phyloP scores from a whole-genome alignment of 306 rosid species.

The Dalbergia oliveri region DNA sequence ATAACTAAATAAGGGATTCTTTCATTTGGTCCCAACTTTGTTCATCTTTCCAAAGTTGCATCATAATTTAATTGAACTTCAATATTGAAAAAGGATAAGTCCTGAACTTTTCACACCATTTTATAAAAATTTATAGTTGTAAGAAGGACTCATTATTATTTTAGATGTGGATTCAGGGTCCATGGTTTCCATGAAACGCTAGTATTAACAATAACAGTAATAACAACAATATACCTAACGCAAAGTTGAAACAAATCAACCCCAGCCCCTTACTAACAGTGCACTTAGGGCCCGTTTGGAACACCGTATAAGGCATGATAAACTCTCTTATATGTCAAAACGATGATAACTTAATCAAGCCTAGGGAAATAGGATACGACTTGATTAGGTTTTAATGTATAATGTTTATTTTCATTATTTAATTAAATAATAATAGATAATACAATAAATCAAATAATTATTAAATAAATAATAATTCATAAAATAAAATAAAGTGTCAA shows the following conservation, averaged over 20 bases:
- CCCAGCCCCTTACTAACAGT: slow-evolving; percentile 26
- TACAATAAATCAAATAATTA: too few species aligned
- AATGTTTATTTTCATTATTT: too few species aligned
- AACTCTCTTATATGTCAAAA: too few species aligned
- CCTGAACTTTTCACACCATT: slow-evolving; percentile 36
- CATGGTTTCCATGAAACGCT: slow-evolving; percentile 6
- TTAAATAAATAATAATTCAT: too few species aligned
- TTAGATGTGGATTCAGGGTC: background rate
- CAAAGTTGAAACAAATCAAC: slow-evolving; percentile 10
- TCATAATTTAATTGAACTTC: slow-evolving; percentile 18
- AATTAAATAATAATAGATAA: too few species aligned
- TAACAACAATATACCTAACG: slow-evolving; percentile 33
- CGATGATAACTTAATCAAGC: too few species aligned
- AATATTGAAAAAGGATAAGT: background rate
- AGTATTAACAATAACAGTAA: slow-evolving; percentile 18
- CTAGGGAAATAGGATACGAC: too few species aligned
- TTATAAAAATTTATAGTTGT: slow-evolving; percentile 9
- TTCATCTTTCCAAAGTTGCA: background rate
- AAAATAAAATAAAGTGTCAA: too few species aligned
- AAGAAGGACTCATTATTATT: background rate
- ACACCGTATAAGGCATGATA: too few species aligned
- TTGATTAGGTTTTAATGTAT: too few species aligned
- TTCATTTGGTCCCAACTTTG: slow-evolving; percentile 2
- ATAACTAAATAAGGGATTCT: slow-evolving; percentile 15
- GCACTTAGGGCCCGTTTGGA: background rate